Evolutionary conservation across 345 rosid species (phyloP), one percentile per base, ranked within the genome.

Genomic region (Abelmoschus esculentus): DNA sequence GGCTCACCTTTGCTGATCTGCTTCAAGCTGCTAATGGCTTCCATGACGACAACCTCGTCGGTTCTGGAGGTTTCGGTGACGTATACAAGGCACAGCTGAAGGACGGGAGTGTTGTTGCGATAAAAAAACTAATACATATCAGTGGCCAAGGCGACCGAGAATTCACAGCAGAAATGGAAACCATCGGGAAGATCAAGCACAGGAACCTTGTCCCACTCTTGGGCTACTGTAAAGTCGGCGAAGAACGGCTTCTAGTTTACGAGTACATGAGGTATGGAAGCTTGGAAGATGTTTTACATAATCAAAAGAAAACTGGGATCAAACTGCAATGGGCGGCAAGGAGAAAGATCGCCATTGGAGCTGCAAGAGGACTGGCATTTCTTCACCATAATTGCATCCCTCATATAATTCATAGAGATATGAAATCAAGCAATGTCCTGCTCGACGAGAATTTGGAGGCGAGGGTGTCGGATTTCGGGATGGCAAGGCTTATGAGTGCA

Each of bases 41-140:
- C 82, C 87, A 91, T 61, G 73, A 90, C 3, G 92, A 91, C 71
- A 87, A 93, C 75, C 79, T 95, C 50, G 87, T 95, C 42, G 99
- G 99, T 6, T 88, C 96, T 0, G 99, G 99, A 13, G 99, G 99
- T 69, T 95, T 95, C n/a, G 99, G 99, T 65, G 97, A 95, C 68
- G 99, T 95, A 5, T 91, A 95, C 84, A 91, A 85, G 73, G 99
- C 99, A 0, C 77, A 85, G 49, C 66, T 95, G 79, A 95, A 90
- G 74, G 99, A 95, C 31, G 98, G 99, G 63, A 90, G 83, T 2
- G 70, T 83, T 3, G 99, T 95, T 3, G 99, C 99, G 26, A 91
- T 95, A 79, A 95, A 95, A 89, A 95, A 95, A 76, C 82, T 95
- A 72, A 90, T 84, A 63, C 99, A 87, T 38, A 79, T 95, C 26